Evolutionary conservation across 441 rosid genomes (phyloP).

Genomic region (Populus hybrid): DNA sequence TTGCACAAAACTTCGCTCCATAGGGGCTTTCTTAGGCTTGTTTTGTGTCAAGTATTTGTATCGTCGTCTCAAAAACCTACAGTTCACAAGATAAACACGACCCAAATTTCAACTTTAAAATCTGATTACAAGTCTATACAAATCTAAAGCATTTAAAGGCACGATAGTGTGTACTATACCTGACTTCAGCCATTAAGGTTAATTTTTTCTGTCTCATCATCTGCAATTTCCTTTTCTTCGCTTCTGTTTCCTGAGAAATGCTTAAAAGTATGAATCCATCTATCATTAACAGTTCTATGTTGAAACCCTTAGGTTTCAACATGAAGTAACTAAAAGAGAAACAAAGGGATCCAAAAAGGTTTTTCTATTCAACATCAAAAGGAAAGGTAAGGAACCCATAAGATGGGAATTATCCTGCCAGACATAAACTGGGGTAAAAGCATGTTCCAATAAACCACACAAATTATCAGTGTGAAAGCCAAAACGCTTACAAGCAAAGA

Average conservation of each 20-base stretch:
- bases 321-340: not conserved
- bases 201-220: conserved; percentile 50
- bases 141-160: conserved; percentile 1
- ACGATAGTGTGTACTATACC: conserved; percentile 35
- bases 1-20: conserved; percentile 9
- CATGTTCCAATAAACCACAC: not conserved
- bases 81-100: conserved; percentile 18
- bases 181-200: conserved; percentile 66
- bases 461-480: not conserved
- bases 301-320: not conserved
- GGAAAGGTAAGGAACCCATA: not conserved
- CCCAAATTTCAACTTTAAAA: not conserved
- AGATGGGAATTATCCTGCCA: not conserved
- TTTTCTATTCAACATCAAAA: not conserved
- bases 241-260: conserved; percentile 63
- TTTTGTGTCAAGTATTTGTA: conserved; percentile 48
- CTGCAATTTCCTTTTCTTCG: conserved; percentile 45
- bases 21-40: conserved; percentile 29
- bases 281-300: not conserved
- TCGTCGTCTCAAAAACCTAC: conserved; percentile 71
- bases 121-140: not conserved
- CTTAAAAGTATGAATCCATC: not conserved
- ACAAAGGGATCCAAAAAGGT: not conserved
- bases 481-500: not conserved
- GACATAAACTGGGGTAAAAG: not conserved